phyloP scores from a whole-genome alignment of 371 early-diverging fungal genomes.

The Pancytospora epiphaga region DNA sequence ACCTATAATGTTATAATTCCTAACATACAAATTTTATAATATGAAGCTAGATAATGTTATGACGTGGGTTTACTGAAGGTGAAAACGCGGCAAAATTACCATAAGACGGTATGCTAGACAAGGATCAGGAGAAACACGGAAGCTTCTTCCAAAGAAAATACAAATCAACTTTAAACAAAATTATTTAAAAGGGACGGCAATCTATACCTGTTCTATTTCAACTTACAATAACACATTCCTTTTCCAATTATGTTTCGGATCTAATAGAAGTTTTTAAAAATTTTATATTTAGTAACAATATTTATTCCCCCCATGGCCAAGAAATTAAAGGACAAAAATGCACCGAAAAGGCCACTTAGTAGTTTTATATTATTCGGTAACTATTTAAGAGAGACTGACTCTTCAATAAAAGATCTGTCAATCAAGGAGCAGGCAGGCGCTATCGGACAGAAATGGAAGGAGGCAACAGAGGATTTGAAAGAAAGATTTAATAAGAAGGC shows the following conservation, averaged over 20 bases:
- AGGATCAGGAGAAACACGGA: background rate
- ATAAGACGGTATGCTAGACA: background rate
- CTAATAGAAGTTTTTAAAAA: slow-evolving; percentile 1
- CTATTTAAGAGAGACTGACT: slow-evolving; percentile 44
- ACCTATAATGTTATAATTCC: too few relatives aligned
- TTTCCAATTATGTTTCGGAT: background rate
- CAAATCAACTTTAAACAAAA: background rate
- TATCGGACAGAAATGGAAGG: slow-evolving; percentile 44
- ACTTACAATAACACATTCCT: background rate
- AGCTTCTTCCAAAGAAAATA: background rate
- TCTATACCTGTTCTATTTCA: background rate
- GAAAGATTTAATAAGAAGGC: slow-evolving; percentile 46
- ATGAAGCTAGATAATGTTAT: too few relatives aligned
- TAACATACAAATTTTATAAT: too few relatives aligned
- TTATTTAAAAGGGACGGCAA: background rate
- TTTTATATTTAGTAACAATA: slow-evolving; percentile 1
- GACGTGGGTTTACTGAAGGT: too few relatives aligned
- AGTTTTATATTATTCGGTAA: slow-evolving; percentile 55
- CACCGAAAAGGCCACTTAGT: slow-evolving; percentile 58
- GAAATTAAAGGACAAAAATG: slow-evolving; percentile 57
- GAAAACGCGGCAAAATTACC: too few relatives aligned
- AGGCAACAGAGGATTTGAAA: slow-evolving; percentile 44
- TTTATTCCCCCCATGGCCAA: slow-evolving; percentile 28
- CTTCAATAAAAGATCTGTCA: slow-evolving; percentile 14
- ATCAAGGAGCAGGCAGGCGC: slow-evolving; percentile 49